Conservation (phyloP, 2,329 filamentous ascomycete genomes). For the Nannizziopsis barbatae region DNA sequence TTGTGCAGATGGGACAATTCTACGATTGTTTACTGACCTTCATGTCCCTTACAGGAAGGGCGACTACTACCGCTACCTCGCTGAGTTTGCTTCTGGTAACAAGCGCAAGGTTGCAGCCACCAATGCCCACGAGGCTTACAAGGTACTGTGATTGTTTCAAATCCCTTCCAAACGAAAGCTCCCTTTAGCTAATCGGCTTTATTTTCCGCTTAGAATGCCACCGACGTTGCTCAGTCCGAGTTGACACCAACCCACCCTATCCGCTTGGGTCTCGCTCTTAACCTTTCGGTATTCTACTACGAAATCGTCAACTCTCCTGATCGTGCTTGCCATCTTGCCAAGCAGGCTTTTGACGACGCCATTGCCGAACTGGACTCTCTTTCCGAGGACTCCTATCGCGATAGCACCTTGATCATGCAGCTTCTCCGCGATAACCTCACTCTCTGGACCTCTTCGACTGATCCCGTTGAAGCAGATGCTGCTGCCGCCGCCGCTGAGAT, state of each 20-base stretch:
- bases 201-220: conserved; percentile 59
- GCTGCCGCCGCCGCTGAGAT: conserved; percentile 35
- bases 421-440: conserved; percentile 95
- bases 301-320: conserved; percentile 98
- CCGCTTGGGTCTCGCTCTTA: conserved; percentile 90
- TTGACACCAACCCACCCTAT: conserved; percentile 96
- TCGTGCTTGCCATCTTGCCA: conserved; percentile 93
- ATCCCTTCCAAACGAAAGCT: conserved; percentile 15
- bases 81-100: conserved; percentile 85
- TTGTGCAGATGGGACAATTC: not conserved
- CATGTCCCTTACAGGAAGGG: conserved; percentile 59
- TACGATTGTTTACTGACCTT: conserved; percentile 3
- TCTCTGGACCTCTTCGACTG: conserved; percentile 93
- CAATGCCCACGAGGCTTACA: conserved; percentile 89
- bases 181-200: conserved; percentile 12
- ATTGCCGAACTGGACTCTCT: conserved; percentile 97
- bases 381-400: conserved; percentile 95
- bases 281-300: conserved; percentile 99
- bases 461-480: conserved; percentile 59
- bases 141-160: conserved; percentile 47
- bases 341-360: conserved; percentile 97
- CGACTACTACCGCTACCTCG: conserved; percentile 91
- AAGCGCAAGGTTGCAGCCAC: conserved; percentile 83
- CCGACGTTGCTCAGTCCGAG: conserved; percentile 95
- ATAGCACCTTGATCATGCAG: conserved; percentile 99